Evolutionary conservation across 805 yeast species (phyloP), one percentile per base, ranked within the genome.

Genomic region (Jamesozyma rosinii): DNA sequence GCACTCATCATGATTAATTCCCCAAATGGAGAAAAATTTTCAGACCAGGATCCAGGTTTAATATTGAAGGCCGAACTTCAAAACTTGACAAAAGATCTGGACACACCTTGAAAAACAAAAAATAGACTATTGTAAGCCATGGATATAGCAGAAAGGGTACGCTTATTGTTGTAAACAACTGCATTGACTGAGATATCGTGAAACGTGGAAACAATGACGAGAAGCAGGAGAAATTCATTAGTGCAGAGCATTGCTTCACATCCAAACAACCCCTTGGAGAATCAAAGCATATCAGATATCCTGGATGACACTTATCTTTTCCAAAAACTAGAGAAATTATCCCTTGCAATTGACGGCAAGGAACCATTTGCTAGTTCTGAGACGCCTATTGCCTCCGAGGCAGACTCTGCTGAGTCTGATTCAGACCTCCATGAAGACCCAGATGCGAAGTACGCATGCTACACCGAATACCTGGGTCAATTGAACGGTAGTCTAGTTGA

Each of bases 241-340:
- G 86, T 81, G 1, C 77, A 77, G 40, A 62, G 67, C 26, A 78
- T 81, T 38, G 87, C 87, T 0, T 59, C 70, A 36, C 75, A 72
- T 30, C 47, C 45, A 40, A 48, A 58, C 41, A 40, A 50, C n/a
- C 21, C 49, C 5, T 47, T 53, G 11, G 42, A 50, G 17, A 47
- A 41, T 39, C 11, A 30, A 49, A 10, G 47, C 4, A 32, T 42
- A 2, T 24, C 59, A 18, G 55, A 35, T 34, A 55, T 68, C 2
- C 52, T 52, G 27, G 61, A 60, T 31, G 61, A 58, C 10, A 37
- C 51, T 3, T 56, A 55, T 44, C 43, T 58, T 11, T 41, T 55
- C 27, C 48, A 51, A 14, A 49, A 49, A 36, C 44, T 58, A 26
- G 47, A 53, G 18, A 49, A 55, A 39, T 41, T 58, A 17, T 46